Conservation (phyloP, 768 basidiomycete genomes). For the Strobilomyces echinocephalus region DNA sequence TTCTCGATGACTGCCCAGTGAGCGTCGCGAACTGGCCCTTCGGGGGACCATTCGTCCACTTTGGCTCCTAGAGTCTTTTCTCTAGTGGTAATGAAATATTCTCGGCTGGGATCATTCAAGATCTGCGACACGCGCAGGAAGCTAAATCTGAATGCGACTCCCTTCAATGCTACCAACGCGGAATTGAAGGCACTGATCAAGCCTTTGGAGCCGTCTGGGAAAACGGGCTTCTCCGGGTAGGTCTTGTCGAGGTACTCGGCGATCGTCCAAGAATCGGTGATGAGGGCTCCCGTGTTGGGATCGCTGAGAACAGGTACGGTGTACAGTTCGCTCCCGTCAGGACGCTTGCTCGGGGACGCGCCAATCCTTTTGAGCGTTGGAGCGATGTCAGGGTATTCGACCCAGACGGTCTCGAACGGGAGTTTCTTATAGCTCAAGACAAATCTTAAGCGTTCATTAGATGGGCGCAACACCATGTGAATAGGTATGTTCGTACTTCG, state of each 20-base stretch:
- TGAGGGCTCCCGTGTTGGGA: constrained; percentile 23
- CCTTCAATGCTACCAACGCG: background rate
- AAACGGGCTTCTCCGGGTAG: constrained; percentile 30
- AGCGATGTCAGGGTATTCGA: constrained; percentile 33
- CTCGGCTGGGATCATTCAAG: constrained; percentile 33
- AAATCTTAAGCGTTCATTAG: constrained; percentile 19
- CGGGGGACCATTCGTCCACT: constrained; percentile 38
- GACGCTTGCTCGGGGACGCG: constrained; percentile 14
- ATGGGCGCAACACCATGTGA: background rate
- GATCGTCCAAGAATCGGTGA: constrained; percentile 31
- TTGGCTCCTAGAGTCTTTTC: constrained; percentile 29
- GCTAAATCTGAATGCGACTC: constrained; percentile 8
- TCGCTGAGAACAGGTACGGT: constrained; percentile 35
- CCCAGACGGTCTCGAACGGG: constrained; percentile 31
- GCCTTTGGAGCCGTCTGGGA: constrained; percentile 21
- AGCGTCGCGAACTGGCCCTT: constrained; percentile 29
- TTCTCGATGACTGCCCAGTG: constrained; percentile 13
- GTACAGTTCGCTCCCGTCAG: constrained; percentile 20
- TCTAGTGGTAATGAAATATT: constrained; percentile 36
- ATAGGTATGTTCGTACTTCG: constrained; percentile 24
- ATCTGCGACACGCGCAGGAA: constrained; percentile 22
- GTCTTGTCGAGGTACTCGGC: constrained; percentile 34
- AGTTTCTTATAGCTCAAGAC: constrained; percentile 31
- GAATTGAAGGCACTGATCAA: constrained; percentile 22
- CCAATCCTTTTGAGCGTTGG: constrained; percentile 25